A percentile compares a stretch with the other conserved stretches of the same genome.
Conservation (phyloP, 2,329 filamentous ascomycete genomes). For the Botrytis porri region DNA sequence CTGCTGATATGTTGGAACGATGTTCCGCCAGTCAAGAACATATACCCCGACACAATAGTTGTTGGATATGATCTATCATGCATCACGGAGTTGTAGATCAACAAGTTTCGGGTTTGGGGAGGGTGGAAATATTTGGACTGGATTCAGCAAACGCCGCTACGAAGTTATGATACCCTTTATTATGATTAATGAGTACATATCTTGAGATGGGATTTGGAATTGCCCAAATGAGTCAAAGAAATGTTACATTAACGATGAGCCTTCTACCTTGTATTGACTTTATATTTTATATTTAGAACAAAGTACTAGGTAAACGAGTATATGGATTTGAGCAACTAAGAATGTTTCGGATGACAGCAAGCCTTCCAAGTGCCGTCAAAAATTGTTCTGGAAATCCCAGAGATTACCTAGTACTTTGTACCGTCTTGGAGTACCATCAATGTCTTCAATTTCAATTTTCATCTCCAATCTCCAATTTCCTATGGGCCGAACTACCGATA, state of each 20-base stretch:
- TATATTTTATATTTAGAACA: not conserved
- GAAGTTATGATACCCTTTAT: slow-evolving; percentile 13
- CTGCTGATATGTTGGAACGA: too few species aligned
- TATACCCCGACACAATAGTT: not conserved
- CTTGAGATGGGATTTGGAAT: not conserved
- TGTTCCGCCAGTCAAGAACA: not conserved
- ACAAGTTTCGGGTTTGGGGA: not conserved
- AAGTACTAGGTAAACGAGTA: not conserved
- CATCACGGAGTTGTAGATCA: not conserved
- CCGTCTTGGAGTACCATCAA: not conserved
- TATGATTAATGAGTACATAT: not conserved
- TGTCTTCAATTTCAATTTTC: not conserved
- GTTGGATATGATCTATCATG: not conserved
- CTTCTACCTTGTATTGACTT: not conserved
- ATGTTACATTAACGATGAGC: not conserved
- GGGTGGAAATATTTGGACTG: not conserved
- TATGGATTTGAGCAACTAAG: not conserved
- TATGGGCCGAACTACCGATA: not conserved
- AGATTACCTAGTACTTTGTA: not conserved
- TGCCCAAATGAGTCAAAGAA: not conserved
- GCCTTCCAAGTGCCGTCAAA: not conserved
- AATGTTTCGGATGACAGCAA: not conserved
- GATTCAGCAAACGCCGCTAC: not conserved
- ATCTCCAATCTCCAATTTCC: not conserved
- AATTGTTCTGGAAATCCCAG: slow-evolving; percentile 3